A percentile compares a stretch with the other conserved stretches of the same genome.
Conservation (phyloP, 1,139 yeast species). For the Eremothecium gossypii region DNA sequence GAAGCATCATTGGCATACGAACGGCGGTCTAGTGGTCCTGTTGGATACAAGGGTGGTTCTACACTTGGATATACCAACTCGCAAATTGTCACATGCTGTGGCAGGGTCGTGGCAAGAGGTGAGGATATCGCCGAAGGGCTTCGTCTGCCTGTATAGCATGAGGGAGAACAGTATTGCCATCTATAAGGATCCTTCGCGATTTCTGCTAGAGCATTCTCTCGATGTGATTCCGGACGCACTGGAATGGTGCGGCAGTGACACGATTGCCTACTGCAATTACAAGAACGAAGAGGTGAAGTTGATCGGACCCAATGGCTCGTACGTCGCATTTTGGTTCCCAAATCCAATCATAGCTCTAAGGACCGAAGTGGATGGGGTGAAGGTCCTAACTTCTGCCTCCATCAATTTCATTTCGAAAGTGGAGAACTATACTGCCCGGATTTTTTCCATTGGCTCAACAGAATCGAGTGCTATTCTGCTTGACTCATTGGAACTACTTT, state of each 20-base stretch:
- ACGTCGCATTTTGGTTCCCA: constrained; percentile 36
- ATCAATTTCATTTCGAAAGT: constrained; percentile 65
- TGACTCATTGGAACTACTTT: constrained; percentile 71
- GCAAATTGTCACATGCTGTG: constrained; percentile 16
- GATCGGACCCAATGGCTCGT: constrained; percentile 61
- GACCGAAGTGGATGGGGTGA: constrained; percentile 64
- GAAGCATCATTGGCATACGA: constrained; percentile 24
- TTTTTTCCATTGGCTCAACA: constrained; percentile 76
- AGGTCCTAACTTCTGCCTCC: constrained; percentile 48
- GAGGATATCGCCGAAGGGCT: constrained; percentile 50
- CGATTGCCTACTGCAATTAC: constrained; percentile 45
- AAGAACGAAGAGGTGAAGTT: constrained; percentile 57
- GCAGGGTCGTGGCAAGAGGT: constrained; percentile 44
- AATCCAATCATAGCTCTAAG: constrained; percentile 34
- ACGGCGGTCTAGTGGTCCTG: constrained; percentile 14
- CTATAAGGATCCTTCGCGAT: constrained; percentile 42
- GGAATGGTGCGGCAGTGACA: constrained; percentile 84
- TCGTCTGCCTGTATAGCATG: constrained; percentile 48
- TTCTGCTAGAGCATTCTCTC: constrained; percentile 40
- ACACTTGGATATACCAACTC: constrained; percentile 10
- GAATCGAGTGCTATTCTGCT: constrained; percentile 73
- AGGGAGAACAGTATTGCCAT: constrained; percentile 42
- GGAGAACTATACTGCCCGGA: constrained; percentile 44
- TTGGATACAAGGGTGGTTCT: constrained; percentile 20
- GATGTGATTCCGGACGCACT: constrained; percentile 38